Conservation (phyloP, 2,329 filamentous ascomycete species). For the Sclerotinia trifoliorum region DNA sequence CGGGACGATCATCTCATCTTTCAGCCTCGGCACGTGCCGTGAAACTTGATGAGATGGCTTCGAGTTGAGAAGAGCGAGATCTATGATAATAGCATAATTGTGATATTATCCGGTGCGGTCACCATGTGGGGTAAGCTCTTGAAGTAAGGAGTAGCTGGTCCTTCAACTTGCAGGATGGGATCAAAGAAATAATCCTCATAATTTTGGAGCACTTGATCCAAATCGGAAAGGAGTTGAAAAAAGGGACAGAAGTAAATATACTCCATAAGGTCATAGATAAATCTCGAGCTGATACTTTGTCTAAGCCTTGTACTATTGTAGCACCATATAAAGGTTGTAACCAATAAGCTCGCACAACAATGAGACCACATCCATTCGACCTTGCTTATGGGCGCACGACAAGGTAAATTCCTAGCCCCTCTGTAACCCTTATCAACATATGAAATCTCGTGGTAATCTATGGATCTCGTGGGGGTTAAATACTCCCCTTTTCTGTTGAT, state of each 20-base stretch:
- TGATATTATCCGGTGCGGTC: neutral
- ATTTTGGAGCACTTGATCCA: neutral
- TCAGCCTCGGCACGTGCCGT: neutral
- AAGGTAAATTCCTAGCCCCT: neutral
- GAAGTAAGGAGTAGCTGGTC: neutral
- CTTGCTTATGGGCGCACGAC: conserved; percentile 2
- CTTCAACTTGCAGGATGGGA: neutral
- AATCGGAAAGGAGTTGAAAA: neutral
- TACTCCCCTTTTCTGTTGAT: neutral
- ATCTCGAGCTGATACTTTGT: conserved; percentile 2
- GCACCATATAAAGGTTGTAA: neutral
- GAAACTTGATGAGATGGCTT: neutral
- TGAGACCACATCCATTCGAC: neutral
- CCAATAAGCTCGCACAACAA: neutral
- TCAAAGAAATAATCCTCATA: neutral
- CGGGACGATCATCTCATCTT: neutral
- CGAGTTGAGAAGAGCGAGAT: neutral
- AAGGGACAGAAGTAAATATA: neutral
- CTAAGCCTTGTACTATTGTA: neutral
- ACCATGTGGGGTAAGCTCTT: neutral
- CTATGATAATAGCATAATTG: neutral
- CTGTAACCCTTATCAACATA: neutral
- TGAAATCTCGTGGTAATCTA: neutral
- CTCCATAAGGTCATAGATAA: neutral
- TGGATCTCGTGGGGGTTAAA: neutral